A percentile compares a stretch with the other conserved stretches of the same genome.
Evolutionary conservation across 441 rosid species (phyloP).

Genomic region (Adansonia rubrostipa): DNA sequence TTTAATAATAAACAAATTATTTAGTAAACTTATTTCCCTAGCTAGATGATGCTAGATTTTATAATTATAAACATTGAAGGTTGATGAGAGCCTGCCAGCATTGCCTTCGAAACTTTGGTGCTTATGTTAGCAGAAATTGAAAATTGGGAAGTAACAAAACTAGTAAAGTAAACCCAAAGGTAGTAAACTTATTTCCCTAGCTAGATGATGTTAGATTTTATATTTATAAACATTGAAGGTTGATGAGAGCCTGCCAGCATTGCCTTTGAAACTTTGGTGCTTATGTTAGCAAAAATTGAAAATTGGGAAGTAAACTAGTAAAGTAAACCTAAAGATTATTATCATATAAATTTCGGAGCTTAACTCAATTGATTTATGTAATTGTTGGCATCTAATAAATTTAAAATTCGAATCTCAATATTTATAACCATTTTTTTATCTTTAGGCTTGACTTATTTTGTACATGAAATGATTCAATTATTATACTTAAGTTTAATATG

Average conservation of each 20-base stretch:
- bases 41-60: not conserved
- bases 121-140: not conserved
- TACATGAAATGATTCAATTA: too few species aligned
- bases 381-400: too few species aligned
- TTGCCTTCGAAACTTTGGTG: not conserved
- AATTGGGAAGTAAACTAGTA: not conserved
- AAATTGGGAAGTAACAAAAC: not conserved
- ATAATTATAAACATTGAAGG: not conserved
- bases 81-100: not conserved
- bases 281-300: not conserved
- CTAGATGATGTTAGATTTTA: not conserved
- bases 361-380: too few species aligned
- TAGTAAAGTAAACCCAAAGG: not conserved
- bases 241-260: not conserved
- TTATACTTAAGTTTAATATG: too few species aligned
- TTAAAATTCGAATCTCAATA: too few species aligned
- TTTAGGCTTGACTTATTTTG: too few species aligned
- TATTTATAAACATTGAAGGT: not conserved
- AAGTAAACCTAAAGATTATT: not conserved
- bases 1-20: too few species aligned
- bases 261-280: not conserved
- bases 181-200: not conserved
- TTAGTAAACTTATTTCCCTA: not conserved
- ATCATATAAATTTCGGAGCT: not conserved
- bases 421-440: too few species aligned